Evolutionary conservation across 2,329 filamentous ascomycete species (phyloP).

Genomic region (Neospermospora avenae): DNA sequence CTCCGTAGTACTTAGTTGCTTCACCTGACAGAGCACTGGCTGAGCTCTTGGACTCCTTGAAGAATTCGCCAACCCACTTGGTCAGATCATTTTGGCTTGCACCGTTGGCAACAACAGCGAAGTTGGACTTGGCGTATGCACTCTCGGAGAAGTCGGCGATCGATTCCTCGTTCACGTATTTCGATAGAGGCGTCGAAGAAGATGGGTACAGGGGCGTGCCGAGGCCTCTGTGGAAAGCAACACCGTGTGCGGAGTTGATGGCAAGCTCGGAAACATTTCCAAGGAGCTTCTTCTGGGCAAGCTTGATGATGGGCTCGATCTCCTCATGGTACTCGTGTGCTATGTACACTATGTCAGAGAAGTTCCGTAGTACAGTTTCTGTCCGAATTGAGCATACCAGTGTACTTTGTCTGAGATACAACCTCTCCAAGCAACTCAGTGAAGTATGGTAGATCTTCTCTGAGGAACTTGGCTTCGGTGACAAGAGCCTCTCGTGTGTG

Average conservation of each 20-base stretch:
- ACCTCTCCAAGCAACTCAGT: constrained; percentile 93
- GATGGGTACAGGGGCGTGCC: constrained; percentile 74
- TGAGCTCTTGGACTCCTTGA: constrained; percentile 64
- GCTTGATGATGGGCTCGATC: constrained; percentile 70
- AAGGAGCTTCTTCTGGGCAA: constrained; percentile 72
- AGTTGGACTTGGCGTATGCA: constrained; percentile 85
- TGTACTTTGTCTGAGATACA: constrained; percentile 82
- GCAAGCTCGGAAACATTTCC: constrained; percentile 64
- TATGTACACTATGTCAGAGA: constrained; percentile 39
- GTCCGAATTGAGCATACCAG: constrained; percentile 49
- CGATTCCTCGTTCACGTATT: constrained; percentile 75
- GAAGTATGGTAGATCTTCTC: constrained; percentile 95
- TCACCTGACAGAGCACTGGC: constrained; percentile 53
- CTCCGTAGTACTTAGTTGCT: constrained; percentile 85
- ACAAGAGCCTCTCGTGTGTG: constrained; percentile 93
- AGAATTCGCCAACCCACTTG: constrained; percentile 94
- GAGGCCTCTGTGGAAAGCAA: constrained; percentile 92
- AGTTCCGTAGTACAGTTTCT: too few relatives aligned
- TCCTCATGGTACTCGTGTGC: constrained; percentile 91
- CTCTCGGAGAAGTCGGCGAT: constrained; percentile 72
- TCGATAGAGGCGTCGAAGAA: constrained; percentile 66
- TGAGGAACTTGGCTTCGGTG: constrained; percentile 90
- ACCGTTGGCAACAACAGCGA: constrained; percentile 88
- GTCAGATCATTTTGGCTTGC: constrained; percentile 70
- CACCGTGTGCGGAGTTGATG: constrained; percentile 77